phyloP scores from a whole-genome alignment of 805 yeast species.

The Saccharomycopsis synnaedendra region DNA sequence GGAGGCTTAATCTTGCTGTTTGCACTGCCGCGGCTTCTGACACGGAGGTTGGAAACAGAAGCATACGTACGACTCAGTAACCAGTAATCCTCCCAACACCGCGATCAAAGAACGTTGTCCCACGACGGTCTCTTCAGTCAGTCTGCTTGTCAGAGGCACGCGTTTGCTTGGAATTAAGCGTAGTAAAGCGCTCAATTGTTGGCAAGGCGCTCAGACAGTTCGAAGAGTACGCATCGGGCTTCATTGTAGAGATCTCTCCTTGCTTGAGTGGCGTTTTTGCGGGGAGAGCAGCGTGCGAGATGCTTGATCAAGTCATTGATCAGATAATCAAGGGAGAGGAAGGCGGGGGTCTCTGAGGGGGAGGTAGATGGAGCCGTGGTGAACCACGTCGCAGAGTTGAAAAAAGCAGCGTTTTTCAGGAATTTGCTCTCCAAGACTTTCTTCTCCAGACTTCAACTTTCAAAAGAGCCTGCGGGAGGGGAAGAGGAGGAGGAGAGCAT shows the following conservation, averaged over 20 bases:
- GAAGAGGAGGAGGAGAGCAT: background rate
- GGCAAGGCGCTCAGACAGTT: constrained; percentile 57
- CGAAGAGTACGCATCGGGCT: constrained; percentile 39
- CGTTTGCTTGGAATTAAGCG: constrained; percentile 39
- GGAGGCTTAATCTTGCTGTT: constrained; percentile 35
- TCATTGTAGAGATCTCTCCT: constrained; percentile 44
- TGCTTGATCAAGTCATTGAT: background rate
- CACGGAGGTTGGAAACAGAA: constrained; percentile 45
- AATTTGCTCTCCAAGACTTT: background rate
- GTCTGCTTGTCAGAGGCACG: constrained; percentile 14
- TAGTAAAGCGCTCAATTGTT: constrained; percentile 45
- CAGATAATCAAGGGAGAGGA: constrained; percentile 14
- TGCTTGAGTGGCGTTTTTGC: constrained; percentile 24
- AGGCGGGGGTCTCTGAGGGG: background rate
- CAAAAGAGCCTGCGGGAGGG: constrained; percentile 16
- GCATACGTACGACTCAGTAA: constrained; percentile 26
- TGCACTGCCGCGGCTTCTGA: constrained; percentile 37
- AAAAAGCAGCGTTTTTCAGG: constrained; percentile 6
- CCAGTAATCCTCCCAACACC: constrained; percentile 13
- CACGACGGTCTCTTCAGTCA: constrained; percentile 13
- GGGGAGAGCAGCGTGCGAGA: background rate
- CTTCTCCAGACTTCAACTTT: constrained; percentile 7
- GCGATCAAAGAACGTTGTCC: constrained; percentile 12
- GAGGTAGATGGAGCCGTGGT: constrained; percentile 64
- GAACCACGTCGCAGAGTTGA: constrained; percentile 27